These are phyloP conservation scores for Cercophora samala DNA, from an alignment of 495 filamentous ascomycete genomes.

Conservation along the genomic window DNA sequence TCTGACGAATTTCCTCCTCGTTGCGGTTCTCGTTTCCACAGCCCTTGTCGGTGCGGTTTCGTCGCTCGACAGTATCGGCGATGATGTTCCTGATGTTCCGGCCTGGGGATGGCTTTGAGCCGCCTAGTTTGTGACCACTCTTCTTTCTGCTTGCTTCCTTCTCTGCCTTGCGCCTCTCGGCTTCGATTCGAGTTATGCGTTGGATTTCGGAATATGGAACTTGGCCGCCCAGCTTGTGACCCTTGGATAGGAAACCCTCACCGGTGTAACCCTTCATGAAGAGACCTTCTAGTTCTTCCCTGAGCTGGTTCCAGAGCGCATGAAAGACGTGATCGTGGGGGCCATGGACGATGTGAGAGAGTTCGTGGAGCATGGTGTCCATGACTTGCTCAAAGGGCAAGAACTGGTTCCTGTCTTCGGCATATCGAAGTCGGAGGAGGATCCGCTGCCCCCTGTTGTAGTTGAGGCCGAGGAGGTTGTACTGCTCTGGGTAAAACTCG, in stretches of 20 bases:
- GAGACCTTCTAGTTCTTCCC: slow-evolving; percentile 77
- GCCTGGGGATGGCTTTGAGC: slow-evolving; percentile 55
- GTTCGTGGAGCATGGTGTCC: slow-evolving; percentile 95
- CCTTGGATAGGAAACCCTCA: slow-evolving; percentile 79
- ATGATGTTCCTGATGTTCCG: slow-evolving; percentile 73
- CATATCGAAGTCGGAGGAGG: slow-evolving; percentile 77
- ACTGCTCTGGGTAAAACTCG: slow-evolving; percentile 78
- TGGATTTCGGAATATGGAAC: slow-evolving; percentile 73
- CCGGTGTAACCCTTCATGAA: slow-evolving; percentile 82
- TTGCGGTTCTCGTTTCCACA: slow-evolving; percentile 69
- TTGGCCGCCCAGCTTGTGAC: slow-evolving; percentile 61
- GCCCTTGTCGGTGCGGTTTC: slow-evolving; percentile 57
- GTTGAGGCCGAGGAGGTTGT: slow-evolving; percentile 78
- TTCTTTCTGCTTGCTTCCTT: slow-evolving; percentile 40
- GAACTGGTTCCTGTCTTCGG: slow-evolving; percentile 72
- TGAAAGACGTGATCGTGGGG: slow-evolving; percentile 83
- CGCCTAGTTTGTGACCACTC: slow-evolving; percentile 73
- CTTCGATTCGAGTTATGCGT: slow-evolving; percentile 68
- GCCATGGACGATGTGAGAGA: slow-evolving; percentile 81
- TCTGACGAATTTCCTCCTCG: slow-evolving; percentile 54
- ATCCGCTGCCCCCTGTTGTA: slow-evolving; percentile 72
- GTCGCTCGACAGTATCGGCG: slow-evolving; percentile 65
- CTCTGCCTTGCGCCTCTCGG: slow-evolving; percentile 64
- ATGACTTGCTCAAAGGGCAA: slow-evolving; percentile 73
- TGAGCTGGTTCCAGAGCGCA: slow-evolving; percentile 80